Evolutionary conservation across 805 yeast genomes (phyloP).

Genomic region (Ogataea corticis): DNA sequence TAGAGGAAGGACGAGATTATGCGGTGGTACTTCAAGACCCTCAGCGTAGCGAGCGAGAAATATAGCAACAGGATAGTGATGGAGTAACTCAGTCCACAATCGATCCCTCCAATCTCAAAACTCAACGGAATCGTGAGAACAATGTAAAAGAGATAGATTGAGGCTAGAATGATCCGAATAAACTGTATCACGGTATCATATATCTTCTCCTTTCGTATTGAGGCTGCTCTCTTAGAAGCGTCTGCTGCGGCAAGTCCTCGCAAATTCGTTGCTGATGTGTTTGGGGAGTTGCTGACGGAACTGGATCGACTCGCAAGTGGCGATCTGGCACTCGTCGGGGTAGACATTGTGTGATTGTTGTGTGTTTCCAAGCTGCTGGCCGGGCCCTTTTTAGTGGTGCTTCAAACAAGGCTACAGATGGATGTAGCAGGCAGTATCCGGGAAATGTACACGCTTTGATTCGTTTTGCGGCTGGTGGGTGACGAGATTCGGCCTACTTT

Average conservation of each 20-base stretch:
- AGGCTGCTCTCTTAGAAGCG: conserved; percentile 3
- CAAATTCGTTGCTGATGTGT: conserved; percentile 6
- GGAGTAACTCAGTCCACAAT: conserved; percentile 86
- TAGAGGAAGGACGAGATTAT: conserved; percentile 54
- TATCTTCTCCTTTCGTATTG: conserved; percentile 12
- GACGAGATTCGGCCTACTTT: too few species aligned
- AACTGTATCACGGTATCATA: conserved; percentile 21
- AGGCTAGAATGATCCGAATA: conserved; percentile 45
- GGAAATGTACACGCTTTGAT: too few species aligned
- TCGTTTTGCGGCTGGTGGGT: too few species aligned
- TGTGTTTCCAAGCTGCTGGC: conserved; percentile 4
- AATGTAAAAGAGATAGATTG: conserved; percentile 65
- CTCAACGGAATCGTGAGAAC: conserved; percentile 87
- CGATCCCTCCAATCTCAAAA: conserved; percentile 89
- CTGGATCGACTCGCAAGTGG: conserved; percentile 15
- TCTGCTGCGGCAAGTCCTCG: conserved; percentile 7
- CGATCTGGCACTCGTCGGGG: conserved; percentile 9
- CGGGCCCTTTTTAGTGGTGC: neutral
- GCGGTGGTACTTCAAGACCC: conserved; percentile 52
- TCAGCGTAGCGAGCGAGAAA: conserved; percentile 68
- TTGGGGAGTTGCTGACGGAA: conserved; percentile 7
- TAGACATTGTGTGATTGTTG: conserved; percentile 3
- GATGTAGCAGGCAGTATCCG: neutral
- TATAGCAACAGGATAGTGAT: conserved; percentile 71
- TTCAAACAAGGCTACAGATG: conserved; percentile 3